These are phyloP conservation scores for Penstemon newberryi DNA, from an alignment of 257 asterid species.

Conservation along the genomic window DNA sequence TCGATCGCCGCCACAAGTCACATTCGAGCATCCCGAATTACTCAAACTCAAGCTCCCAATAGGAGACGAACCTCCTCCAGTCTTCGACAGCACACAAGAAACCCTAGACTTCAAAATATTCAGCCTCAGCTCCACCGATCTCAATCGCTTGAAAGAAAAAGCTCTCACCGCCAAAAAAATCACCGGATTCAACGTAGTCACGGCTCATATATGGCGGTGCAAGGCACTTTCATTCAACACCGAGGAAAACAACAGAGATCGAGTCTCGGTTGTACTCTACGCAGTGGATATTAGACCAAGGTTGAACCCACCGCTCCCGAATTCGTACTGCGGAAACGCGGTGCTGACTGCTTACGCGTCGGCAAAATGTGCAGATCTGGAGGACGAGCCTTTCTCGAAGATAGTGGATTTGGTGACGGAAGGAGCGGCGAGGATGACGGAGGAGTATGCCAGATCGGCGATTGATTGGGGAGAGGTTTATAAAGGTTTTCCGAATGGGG, in stretches of 20 bases:
- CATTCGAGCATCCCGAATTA: conserved; percentile 80
- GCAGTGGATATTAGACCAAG: conserved; percentile 72
- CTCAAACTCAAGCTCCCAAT: conserved; percentile 58
- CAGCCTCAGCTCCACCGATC: conserved; percentile 41
- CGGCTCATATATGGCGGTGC: conserved; percentile 83
- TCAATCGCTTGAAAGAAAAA: conserved; percentile 46
- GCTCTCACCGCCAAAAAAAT: conserved; percentile 40
- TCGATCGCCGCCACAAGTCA: conserved; percentile 74
- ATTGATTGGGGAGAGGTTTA: conserved; percentile 85
- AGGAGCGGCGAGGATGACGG: conserved; percentile 61
- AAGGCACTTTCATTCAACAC: conserved; percentile 55
- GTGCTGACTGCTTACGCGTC: conserved; percentile 69
- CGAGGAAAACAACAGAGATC: conserved; percentile 23
- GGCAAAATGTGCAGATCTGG: conserved; percentile 51
- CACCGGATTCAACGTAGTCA: conserved; percentile 69
- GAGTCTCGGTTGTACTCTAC: conserved; percentile 57
- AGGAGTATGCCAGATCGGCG: conserved; percentile 72
- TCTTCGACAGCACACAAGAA: conserved; percentile 50
- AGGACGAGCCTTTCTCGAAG: conserved; percentile 48
- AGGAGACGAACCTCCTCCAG: conserved; percentile 50
- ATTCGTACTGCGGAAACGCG: conserved; percentile 70
- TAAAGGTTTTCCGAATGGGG: conserved; percentile 90
- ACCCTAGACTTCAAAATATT: conserved; percentile 62
- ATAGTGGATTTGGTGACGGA: conserved; percentile 53
- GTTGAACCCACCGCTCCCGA: conserved; percentile 63